phyloP scores from a whole-genome alignment of 192 early-diverging fungal species.

The Umbelopsis sp. region DNA sequence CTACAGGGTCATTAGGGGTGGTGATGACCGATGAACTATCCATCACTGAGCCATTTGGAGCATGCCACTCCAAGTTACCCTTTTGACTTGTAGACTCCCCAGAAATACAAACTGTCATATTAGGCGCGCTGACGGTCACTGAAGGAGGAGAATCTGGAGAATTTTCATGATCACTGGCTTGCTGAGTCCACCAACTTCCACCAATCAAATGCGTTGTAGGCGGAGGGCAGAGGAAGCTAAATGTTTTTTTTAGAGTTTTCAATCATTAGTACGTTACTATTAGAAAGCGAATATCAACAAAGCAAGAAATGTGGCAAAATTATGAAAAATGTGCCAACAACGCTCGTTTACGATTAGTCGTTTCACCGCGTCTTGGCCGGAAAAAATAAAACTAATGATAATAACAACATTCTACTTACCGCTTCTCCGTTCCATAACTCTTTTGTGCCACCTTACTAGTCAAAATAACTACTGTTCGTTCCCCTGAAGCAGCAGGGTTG shows the following conservation, averaged over 20 bases:
- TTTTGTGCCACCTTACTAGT: slow-evolving; percentile 92
- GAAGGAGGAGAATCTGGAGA: slow-evolving; percentile 22
- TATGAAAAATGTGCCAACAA: background rate
- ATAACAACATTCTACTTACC: slow-evolving; percentile 45
- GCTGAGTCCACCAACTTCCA: slow-evolving; percentile 66
- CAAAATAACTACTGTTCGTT: slow-evolving; percentile 75
- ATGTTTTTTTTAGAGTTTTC: background rate
- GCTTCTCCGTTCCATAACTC: slow-evolving; percentile 90
- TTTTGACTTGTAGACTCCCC: slow-evolving; percentile 57
- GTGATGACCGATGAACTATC: slow-evolving; percentile 45
- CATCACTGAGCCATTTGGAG: slow-evolving; percentile 50
- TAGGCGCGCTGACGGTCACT: slow-evolving; percentile 44
- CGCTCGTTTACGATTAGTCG: too few relatives aligned
- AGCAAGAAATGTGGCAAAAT: background rate
- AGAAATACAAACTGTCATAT: slow-evolving; percentile 61
- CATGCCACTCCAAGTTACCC: slow-evolving; percentile 59
- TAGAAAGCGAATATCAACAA: slow-evolving; percentile 25
- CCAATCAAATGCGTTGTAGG: slow-evolving; percentile 81
- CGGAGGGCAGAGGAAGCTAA: slow-evolving; percentile 80
- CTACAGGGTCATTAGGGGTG: slow-evolving; percentile 47
- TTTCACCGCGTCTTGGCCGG: too few relatives aligned
- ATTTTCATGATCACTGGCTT: slow-evolving; percentile 16
- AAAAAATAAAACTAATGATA: background rate
- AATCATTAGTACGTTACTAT: background rate
- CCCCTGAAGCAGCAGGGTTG: slow-evolving; percentile 48